Base-by-base conservation (phyloP, 352 stramenopile species). In the Phytophthora megakarya region DNA sequence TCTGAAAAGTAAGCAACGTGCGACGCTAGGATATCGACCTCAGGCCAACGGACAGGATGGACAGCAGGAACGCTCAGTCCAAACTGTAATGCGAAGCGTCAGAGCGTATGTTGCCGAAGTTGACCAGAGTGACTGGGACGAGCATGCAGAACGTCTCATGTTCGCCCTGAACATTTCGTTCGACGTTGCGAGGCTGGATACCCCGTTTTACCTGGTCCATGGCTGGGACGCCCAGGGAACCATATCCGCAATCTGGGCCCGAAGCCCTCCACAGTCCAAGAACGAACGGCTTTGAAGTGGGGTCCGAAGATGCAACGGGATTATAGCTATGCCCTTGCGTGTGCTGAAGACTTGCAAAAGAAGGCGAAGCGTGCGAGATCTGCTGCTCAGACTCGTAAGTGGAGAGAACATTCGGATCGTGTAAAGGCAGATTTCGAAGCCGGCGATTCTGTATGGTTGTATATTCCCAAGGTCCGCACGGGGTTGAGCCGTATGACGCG, bases 211-310 rank as follows among this genome's bases (percentile, higher is more conserved):
- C 11, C 11, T 54, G 28, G 28, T 54, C 2, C 37, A 47, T 9
- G 48, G 48, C 3, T 45, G 32, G 19, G 33, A 56, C 16, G 32
- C 21, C 23, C 35, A 37, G 1, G 21, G 48, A 11, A 45, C 48
- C 0, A 23, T 56, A n/a, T n/a, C n/a, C n/a, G 5, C 43, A 39
- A 47, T n/a, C n/a, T n/a, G n/a, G n/a, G n/a, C 12, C 38, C 45
- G 1, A 63, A 52, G 32, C 56, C 46, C 3, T 39, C 38, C 0
- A 18, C 12, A 18, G 15, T 56, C 2, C 19, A 23, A 4, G 56
- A 65, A 39, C 56, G 38, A 1, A 57, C 37, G 12, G 46, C 56
- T 0, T 65, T 47, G 16, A 46, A 65, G 37, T 52, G 57, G 37
- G 12, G 46, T 10, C 35, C 37, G 1, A 58, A 65, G 18, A 9